A percentile compares a stretch with the other conserved stretches of the same genome.
phyloP scores from a whole-genome alignment of 192 early-diverging fungal species.

The Geranomyces variabilis region DNA sequence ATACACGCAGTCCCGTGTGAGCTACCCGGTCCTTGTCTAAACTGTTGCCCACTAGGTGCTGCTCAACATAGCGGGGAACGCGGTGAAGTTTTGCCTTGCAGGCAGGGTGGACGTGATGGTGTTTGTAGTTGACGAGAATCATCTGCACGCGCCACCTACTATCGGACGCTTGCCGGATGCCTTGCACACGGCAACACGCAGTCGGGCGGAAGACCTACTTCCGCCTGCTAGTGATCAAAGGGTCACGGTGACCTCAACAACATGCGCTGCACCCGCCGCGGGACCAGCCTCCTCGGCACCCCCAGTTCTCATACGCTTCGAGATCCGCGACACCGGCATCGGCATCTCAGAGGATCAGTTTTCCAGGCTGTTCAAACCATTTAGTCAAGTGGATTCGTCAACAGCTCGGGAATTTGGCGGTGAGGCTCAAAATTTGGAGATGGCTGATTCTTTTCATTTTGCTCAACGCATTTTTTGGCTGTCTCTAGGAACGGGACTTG shows the following conservation, averaged over 20 bases:
- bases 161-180: too few species aligned
- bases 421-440: too few species aligned
- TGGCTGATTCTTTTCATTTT: not conserved
- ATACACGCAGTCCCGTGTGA: too few species aligned
- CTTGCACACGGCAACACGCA: too few species aligned
- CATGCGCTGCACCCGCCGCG: not conserved
- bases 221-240: too few species aligned
- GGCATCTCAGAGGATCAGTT: slow-evolving; percentile 63
- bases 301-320: slow-evolving; percentile 9
- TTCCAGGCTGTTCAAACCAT: slow-evolving; percentile 61
- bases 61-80: too few species aligned
- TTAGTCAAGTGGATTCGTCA: slow-evolving; percentile 69
- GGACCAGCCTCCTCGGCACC: not conserved
- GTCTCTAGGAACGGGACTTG: slow-evolving; percentile 54
- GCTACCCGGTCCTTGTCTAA: too few species aligned
- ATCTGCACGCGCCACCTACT: not conserved
- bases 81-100: slow-evolving; percentile 2
- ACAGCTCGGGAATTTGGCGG: slow-evolving; percentile 38
- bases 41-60: too few species aligned
- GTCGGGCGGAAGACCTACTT: too few species aligned
- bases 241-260: too few species aligned
- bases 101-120: slow-evolving; percentile 19
- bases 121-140: not conserved
- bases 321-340: slow-evolving; percentile 59
- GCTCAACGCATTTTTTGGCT: not conserved